These are phyloP conservation scores for Orbilia javanica DNA, from an alignment of 2,329 filamentous ascomycete species.

Conservation along the genomic window DNA sequence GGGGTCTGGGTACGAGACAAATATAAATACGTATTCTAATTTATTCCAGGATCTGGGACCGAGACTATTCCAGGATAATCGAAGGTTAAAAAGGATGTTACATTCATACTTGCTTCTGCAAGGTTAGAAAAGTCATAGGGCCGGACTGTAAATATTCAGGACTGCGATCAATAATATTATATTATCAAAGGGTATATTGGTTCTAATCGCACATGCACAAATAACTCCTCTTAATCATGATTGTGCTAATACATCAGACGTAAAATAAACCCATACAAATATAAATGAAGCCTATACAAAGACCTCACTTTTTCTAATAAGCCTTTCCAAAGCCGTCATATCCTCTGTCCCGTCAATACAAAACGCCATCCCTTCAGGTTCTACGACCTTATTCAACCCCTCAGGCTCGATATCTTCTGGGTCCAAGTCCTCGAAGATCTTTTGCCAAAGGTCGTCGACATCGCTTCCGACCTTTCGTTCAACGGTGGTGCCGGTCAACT, in stretches of 20 bases:
- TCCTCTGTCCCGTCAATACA: constrained; percentile 17
- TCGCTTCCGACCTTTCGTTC: constrained; percentile 25
- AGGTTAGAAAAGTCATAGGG: too few relatives aligned
- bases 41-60: too few relatives aligned
- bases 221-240: background rate
- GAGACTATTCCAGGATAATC: too few relatives aligned
- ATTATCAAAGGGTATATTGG: too few relatives aligned
- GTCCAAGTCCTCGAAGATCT: constrained; percentile 54
- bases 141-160: too few relatives aligned
- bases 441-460: constrained; percentile 52
- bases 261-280: background rate
- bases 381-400: background rate
- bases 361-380: constrained; percentile 4
- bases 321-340: constrained; percentile 36
- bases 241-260: too few relatives aligned
- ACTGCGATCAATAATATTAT: too few relatives aligned
- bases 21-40: too few relatives aligned
- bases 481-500: background rate
- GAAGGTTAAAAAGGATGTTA: too few relatives aligned
- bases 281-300: constrained; percentile 20
- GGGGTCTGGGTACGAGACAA: too few relatives aligned
- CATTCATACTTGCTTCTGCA: too few relatives aligned
- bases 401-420: constrained; percentile 49
- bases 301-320: constrained; percentile 39
- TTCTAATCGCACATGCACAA: background rate